Percentiles rank a stretch among this genome's conserved stretches.
Conservation (phyloP, 148 eudicot species). For the Polygonum maritimum region DNA sequence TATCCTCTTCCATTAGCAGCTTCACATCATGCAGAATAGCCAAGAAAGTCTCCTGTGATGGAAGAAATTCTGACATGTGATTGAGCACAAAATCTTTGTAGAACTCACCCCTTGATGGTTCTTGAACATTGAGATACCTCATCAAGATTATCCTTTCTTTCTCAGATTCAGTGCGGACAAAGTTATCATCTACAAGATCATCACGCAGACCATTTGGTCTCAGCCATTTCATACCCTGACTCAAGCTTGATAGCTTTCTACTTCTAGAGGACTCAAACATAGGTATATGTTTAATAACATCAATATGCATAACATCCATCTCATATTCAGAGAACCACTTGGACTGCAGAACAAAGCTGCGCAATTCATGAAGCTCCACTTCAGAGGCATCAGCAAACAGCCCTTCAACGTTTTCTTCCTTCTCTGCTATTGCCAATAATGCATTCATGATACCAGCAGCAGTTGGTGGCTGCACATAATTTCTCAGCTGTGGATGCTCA, state of each 20-base stretch:
- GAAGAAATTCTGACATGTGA: conserved; percentile 71
- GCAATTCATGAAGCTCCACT: conserved; percentile 81
- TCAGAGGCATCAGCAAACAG: conserved; percentile 72
- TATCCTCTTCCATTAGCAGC: conserved; percentile 60
- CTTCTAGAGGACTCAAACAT: conserved; percentile 82
- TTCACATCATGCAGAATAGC: conserved; percentile 58
- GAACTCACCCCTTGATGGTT: conserved; percentile 60
- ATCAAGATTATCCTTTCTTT: conserved; percentile 66
- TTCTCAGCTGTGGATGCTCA: conserved; percentile 63
- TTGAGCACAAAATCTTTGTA: conserved; percentile 69
- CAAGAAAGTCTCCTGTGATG: conserved; percentile 53
- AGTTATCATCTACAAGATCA: conserved; percentile 80
- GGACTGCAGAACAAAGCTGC: conserved; percentile 89
- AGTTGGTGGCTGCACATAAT: conserved; percentile 75
- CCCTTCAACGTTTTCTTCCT: conserved; percentile 38
- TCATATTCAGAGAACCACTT: conserved; percentile 79
- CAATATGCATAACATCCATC: conserved; percentile 43
- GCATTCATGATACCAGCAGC: conserved; percentile 78
- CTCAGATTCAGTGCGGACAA: conserved; percentile 81
- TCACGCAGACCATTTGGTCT: conserved; percentile 69
- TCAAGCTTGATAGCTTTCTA: conserved; percentile 60
- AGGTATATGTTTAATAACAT: conserved; percentile 65
- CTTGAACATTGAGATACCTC: conserved; percentile 47
- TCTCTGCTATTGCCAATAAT: conserved; percentile 51
- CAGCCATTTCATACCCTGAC: conserved; percentile 63